Base-by-base conservation (phyloP, 345 rosid species). In the Gossypium mustelinum region DNA sequence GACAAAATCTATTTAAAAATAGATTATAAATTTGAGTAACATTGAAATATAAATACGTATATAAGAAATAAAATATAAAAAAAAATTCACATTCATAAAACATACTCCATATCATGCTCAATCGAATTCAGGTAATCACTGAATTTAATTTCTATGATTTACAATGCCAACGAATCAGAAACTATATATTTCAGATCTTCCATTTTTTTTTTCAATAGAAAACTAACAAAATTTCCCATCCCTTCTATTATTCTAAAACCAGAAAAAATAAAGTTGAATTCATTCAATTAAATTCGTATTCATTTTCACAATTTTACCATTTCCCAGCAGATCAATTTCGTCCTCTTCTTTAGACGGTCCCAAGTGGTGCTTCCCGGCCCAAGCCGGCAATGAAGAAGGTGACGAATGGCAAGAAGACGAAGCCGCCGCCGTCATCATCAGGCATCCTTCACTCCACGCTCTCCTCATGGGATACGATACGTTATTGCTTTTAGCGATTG, bases 371-470 rank as follows among this genome's bases (percentile, higher is more conserved):
- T 68, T 24, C 56, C 62, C 50, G 7, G 12, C 48, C 68, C 25
- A 18, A 61, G 81, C 76, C 5, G 88, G 83, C 0, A 88, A 86
- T 24, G 87, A 84, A 3, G 86, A 82, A 7, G 88, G 82, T 0
- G 90, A 82, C 8, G 84, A 81, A 41, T 68, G 75, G 20, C 78
- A 74, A 68, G 81, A 85, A 60, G 77, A 73, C 17, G 81, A 82
- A 55, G 79, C 75, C 13, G 81, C 72, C 11, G 78, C 72, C 14
- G 79, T 68, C 79, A 86, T 34, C 43, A 79, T 79, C 81, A 92
- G 70, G 73, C 69, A 79, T n/a, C 89, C 89, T 79, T 90, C 94
- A 41, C 94, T 92, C 89, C 89, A 90, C 2, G 92, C 76, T 78
- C 87, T 82, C 62, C 83, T 79, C 1, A 90, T 78, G 0, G 92